Conservation (phyloP, 108 stramenopile genomes). For the Licmophora abbreviata region DNA sequence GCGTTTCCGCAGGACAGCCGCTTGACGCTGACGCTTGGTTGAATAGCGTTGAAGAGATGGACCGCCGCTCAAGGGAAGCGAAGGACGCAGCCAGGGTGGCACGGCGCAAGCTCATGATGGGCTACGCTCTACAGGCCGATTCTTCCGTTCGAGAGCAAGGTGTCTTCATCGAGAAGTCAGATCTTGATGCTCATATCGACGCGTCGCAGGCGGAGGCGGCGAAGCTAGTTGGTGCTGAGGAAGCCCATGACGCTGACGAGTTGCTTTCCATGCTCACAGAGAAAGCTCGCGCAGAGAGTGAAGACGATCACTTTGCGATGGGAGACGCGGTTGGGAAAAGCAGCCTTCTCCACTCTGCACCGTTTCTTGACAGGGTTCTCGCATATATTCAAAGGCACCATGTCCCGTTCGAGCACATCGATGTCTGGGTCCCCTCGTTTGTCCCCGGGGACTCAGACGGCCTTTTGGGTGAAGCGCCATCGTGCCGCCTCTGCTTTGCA, state of each 20-base stretch:
- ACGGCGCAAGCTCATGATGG: conserved; percentile 71
- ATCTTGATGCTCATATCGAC: too few species aligned
- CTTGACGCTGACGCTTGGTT: conserved; percentile 68
- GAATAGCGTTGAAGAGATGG: conserved; percentile 70
- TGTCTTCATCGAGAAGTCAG: conserved; percentile 70
- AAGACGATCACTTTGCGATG: not conserved
- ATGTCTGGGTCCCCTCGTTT: conserved; percentile 80
- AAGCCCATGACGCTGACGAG: conserved; percentile 13
- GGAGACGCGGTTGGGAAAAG: not conserved
- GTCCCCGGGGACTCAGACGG: conserved; percentile 6
- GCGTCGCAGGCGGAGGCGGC: too few species aligned
- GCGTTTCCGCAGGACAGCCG: conserved; percentile 42
- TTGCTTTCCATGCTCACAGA: conserved; percentile 5
- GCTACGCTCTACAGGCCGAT: conserved; percentile 63
- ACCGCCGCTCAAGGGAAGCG: conserved; percentile 56
- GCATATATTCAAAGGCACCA: conserved; percentile 59
- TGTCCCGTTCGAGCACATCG: conserved; percentile 82
- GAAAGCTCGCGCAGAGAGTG: not conserved
- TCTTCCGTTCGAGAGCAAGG: conserved; percentile 35
- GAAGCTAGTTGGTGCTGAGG: too few species aligned
- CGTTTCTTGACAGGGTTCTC: conserved; percentile 60
- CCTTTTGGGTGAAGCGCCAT: conserved; percentile 9
- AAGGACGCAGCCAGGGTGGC: conserved; percentile 65
- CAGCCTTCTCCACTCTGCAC: conserved; percentile 34
- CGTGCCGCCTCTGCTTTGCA: conserved; percentile 66